phyloP scores from a whole-genome alignment of 306 rosid genomes.

The Gastrolobium bilobum region DNA sequence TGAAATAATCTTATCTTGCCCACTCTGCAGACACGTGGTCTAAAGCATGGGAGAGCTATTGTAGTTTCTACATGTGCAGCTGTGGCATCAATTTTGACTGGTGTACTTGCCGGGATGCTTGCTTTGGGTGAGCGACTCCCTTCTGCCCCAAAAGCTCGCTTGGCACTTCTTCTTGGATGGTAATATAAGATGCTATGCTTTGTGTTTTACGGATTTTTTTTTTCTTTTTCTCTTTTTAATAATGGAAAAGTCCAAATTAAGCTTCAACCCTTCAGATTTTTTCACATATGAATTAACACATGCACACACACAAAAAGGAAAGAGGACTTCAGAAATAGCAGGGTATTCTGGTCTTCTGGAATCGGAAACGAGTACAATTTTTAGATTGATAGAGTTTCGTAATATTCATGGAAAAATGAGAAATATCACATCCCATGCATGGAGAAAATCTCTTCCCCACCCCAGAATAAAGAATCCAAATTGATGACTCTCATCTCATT shows the following conservation, averaged over 20 bases:
- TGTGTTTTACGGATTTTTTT: background rate
- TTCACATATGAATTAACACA: background rate
- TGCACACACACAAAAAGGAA: background rate
- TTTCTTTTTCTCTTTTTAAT: background rate
- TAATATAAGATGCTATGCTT: slow-evolving; percentile 49
- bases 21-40: slow-evolving; percentile 77
- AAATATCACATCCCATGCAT: background rate
- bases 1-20: slow-evolving; percentile 19
- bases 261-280: background rate
- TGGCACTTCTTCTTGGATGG: slow-evolving; percentile 88
- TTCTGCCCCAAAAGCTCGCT: slow-evolving; percentile 80
- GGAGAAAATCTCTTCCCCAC: slow-evolving; percentile 1
- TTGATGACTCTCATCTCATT: slow-evolving; percentile 30
- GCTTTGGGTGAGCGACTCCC: slow-evolving; percentile 93
- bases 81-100: slow-evolving; percentile 89
- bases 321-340: background rate
- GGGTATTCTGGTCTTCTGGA: background rate
- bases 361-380: background rate
- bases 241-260: background rate
- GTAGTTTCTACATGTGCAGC: slow-evolving; percentile 91
- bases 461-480: background rate
- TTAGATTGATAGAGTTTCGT: background rate
- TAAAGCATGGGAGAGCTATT: slow-evolving; percentile 91
- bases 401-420: slow-evolving; percentile 20
- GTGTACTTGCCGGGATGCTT: slow-evolving; percentile 93